These are phyloP conservation scores for Serendipita indica DNA, from an alignment of 768 basidiomycete genomes.

Conservation along the genomic window DNA sequence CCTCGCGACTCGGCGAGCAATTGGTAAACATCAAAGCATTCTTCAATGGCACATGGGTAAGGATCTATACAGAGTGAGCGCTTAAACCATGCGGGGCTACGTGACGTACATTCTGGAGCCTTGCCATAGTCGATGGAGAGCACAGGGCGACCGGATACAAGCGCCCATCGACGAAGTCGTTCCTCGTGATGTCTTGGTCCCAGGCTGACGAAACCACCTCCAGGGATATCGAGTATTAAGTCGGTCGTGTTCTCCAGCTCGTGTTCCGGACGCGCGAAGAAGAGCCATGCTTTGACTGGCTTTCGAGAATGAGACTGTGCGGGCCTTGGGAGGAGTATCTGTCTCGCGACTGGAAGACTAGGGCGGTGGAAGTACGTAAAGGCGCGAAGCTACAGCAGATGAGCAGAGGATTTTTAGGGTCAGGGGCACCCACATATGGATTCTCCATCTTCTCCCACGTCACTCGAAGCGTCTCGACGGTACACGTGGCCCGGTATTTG, in stretches of 20 bases:
- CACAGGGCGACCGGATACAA: slow-evolving; percentile 60
- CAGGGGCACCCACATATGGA: slow-evolving; percentile 51
- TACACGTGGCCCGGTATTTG: slow-evolving; percentile 80
- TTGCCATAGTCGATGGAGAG: slow-evolving; percentile 90
- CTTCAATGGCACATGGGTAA: slow-evolving; percentile 92
- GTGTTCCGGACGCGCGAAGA: slow-evolving; percentile 54
- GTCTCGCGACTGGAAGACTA: slow-evolving; percentile 45
- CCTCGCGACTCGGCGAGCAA: slow-evolving; percentile 71
- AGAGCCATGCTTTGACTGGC: slow-evolving; percentile 72
- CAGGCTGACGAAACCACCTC: slow-evolving; percentile 96
- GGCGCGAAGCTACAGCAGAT: slow-evolving; percentile 53
- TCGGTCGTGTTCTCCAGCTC: slow-evolving; percentile 57
- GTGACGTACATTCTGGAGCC: slow-evolving; percentile 73
- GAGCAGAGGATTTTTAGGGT: slow-evolving; percentile 13
- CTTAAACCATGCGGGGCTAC: too few species aligned
- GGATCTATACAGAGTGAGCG: slow-evolving; percentile 53
- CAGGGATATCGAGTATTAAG: slow-evolving; percentile 83
- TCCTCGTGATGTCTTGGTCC: slow-evolving; percentile 94
- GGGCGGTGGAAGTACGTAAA: slow-evolving; percentile 41
- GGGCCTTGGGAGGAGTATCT: slow-evolving; percentile 74
- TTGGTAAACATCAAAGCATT: slow-evolving; percentile 81
- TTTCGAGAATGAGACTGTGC: slow-evolving; percentile 57
- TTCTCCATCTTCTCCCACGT: slow-evolving; percentile 98
- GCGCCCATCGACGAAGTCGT: slow-evolving; percentile 74
- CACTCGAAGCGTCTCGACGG: slow-evolving; percentile 85